These are phyloP conservation scores for Fusarium sp. DNA, from an alignment of 2,329 filamentous ascomycete genomes.

Conservation along the genomic window DNA sequence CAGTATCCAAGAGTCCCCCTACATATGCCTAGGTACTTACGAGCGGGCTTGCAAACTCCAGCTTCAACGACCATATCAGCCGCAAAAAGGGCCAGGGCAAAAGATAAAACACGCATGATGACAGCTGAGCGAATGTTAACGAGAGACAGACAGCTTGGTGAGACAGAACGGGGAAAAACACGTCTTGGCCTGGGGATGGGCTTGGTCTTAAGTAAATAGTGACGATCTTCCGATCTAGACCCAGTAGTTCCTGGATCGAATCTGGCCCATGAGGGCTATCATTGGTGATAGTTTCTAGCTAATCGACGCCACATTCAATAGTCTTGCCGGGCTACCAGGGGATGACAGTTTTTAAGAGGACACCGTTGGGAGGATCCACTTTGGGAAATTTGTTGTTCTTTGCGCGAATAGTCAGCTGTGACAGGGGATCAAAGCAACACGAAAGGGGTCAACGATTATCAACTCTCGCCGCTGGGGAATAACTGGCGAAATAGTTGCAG, in stretches of 20 bases:
- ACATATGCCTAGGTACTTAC: not conserved
- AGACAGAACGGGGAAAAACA: not conserved
- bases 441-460: too few species aligned
- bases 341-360: not conserved
- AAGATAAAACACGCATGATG: not conserved
- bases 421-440: not conserved
- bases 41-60: slow-evolving; percentile 3
- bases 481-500: accelerated
- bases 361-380: not conserved
- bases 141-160: slow-evolving; percentile 1
- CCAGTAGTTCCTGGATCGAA: not conserved
- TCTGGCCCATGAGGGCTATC: not conserved
- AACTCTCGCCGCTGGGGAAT: accelerated
- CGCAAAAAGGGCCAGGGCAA: not conserved
- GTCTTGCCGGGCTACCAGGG: not conserved
- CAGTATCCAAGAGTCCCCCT: not conserved
- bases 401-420: not conserved
- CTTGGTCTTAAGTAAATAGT: not conserved
- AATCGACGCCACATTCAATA: not conserved
- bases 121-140: not conserved
- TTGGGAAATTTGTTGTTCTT: not conserved
- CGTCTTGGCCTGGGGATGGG: not conserved
- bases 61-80: not conserved
- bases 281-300: not conserved
- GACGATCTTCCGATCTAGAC: too few species aligned